phyloP scores from a whole-genome alignment of 1,284 basidiomycete species.

The Rhodotorula sp. region DNA sequence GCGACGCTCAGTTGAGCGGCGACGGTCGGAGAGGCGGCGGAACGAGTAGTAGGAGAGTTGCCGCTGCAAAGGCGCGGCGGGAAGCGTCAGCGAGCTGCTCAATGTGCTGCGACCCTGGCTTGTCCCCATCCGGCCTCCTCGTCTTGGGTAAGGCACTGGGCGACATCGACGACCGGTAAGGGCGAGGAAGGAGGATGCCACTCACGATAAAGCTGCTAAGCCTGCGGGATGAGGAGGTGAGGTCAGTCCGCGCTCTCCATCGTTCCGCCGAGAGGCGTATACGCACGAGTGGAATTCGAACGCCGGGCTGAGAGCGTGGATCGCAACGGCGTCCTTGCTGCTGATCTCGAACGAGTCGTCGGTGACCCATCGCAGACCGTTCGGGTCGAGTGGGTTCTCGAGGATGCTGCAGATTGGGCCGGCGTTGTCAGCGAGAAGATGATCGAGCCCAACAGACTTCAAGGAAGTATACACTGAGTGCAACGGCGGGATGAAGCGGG shows the following conservation, averaged over 20 bases:
- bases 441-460: neutral
- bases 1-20: constrained; percentile 27
- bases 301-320: constrained; percentile 28
- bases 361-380: constrained; percentile 21
- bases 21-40: constrained; percentile 38
- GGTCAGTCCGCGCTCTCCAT: neutral
- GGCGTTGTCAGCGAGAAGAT: too few relatives aligned
- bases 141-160: neutral
- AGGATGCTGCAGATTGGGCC: constrained; percentile 19
- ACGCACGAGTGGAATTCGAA: constrained; percentile 36
- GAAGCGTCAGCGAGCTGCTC: neutral
- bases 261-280: too few relatives aligned
- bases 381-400: constrained; percentile 25
- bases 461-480: neutral
- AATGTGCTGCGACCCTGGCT: too few relatives aligned
- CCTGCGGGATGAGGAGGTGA: neutral
- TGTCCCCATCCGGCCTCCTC: too few relatives aligned
- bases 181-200: neutral
- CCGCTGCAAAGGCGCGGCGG: neutral
- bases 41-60: constrained; percentile 40
- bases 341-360: constrained; percentile 34
- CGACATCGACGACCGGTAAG: neutral
- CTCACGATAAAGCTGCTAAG: constrained; percentile 38
- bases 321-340: constrained; percentile 21
- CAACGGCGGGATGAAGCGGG: neutral